These are phyloP conservation scores for Tricholoma sp. DNA, from an alignment of 768 basidiomycete genomes.

Conservation along the genomic window DNA sequence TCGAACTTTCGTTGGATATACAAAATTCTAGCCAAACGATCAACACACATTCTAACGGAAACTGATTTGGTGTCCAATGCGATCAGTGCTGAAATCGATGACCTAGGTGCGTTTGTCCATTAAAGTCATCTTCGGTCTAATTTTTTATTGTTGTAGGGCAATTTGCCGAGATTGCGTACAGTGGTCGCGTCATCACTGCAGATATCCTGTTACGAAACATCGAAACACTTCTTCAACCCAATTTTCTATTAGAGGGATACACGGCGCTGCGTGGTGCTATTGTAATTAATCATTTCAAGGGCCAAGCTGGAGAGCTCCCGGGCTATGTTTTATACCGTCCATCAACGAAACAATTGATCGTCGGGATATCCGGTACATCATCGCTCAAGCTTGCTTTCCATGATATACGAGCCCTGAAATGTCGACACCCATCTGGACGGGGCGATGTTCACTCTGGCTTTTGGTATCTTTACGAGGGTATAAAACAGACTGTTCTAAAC, in stretches of 20 bases:
- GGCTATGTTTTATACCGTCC: conserved; percentile 44
- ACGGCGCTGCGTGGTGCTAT: conserved; percentile 27
- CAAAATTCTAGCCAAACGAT: conserved; percentile 41
- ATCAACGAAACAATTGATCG: conserved; percentile 38
- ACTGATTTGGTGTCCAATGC: conserved; percentile 33
- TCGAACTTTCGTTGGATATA: conserved; percentile 55
- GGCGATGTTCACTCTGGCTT: conserved; percentile 50
- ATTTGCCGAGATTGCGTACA: conserved; percentile 51
- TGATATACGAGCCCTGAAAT: conserved; percentile 38
- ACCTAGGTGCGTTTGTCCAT: conserved; percentile 30
- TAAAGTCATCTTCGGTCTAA: neutral
- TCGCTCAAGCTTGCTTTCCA: conserved; percentile 38
- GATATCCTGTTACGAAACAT: conserved; percentile 39
- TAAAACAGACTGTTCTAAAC: conserved; percentile 27
- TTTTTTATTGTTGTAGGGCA: conserved; percentile 31
- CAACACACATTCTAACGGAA: conserved; percentile 35
- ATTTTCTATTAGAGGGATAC: conserved; percentile 50
- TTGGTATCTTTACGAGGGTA: conserved; percentile 45
- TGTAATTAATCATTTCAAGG: conserved; percentile 34
- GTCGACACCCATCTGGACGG: conserved; percentile 31
- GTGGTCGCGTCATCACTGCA: conserved; percentile 28
- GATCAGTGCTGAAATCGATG: conserved; percentile 35
- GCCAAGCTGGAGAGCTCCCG: conserved; percentile 38
- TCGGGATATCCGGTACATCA: conserved; percentile 50
- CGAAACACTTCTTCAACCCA: conserved; percentile 29